phyloP scores from a whole-genome alignment of 352 stramenopile species.

The Globisporangium middletonii region DNA sequence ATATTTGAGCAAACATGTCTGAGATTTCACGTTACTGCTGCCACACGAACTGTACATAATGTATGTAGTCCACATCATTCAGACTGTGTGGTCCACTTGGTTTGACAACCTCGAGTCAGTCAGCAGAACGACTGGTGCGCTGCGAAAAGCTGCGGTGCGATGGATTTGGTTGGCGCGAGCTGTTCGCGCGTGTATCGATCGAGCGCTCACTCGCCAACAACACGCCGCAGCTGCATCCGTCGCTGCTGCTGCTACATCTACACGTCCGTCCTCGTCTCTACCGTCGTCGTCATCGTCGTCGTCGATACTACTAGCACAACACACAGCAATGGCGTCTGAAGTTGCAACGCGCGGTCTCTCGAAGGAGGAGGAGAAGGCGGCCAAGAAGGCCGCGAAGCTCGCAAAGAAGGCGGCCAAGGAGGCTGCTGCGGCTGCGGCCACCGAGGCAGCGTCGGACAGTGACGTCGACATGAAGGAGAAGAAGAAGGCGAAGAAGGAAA shows the following conservation, averaged over 20 bases:
- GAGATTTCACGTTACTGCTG: not conserved
- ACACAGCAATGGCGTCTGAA: slow-evolving; percentile 10
- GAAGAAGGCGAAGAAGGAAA: slow-evolving; percentile 50
- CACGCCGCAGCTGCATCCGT: not conserved
- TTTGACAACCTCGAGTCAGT: not conserved
- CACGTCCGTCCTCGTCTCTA: too few relatives aligned
- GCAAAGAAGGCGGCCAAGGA: slow-evolving; percentile 50
- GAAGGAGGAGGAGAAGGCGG: slow-evolving; percentile 58
- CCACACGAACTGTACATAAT: not conserved
- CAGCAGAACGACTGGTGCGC: not conserved
- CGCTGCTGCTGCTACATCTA: too few relatives aligned
- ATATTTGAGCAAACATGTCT: too few relatives aligned
- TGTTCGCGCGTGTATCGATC: not conserved
- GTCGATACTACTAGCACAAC: not conserved
- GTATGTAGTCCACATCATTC: not conserved
- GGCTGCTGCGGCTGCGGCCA: slow-evolving; percentile 12
- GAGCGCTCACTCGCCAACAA: slow-evolving; percentile 3
- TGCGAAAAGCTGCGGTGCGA: not conserved
- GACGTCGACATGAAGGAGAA: slow-evolving; percentile 16
- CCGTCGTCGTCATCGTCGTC: too few relatives aligned
- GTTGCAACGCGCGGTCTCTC: slow-evolving; percentile 28
- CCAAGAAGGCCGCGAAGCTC: slow-evolving; percentile 48
- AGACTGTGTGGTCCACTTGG: not conserved
- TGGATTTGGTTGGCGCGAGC: slow-evolving; percentile 1
- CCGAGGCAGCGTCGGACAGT: slow-evolving; percentile 7